Evolutionary conservation across 108 stramenopile species (phyloP), one percentile per base, ranked within the genome.

Genomic region (Nitzschia putrida): DNA sequence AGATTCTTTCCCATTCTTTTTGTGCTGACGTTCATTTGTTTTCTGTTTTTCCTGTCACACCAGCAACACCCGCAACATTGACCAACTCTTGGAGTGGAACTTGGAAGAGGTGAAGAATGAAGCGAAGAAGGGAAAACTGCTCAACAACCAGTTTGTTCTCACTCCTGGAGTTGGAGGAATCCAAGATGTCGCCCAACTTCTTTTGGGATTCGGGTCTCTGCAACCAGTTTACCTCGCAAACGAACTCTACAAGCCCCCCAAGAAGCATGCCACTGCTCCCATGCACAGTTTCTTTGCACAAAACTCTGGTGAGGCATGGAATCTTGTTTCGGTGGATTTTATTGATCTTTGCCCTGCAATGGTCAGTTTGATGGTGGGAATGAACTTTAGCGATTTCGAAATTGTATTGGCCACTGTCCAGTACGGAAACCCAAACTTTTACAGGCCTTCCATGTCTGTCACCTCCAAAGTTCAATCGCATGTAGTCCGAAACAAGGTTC

Each of bases 71-170:
- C 66, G 76, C 4, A 58, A 81, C 45, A 22, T 52, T n/a, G 52
- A 74, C 22, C 57, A 73, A n/a, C 34, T 84, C 24, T 41, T 81
- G 54, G 70, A 81, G 53, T 71, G 73, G 69, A 80, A 80, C 53
- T 53, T 78, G 44, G 66, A 78, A 11, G 77, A 81, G 63, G 71
- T 81, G 12, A 61, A 77, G 34, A 37, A 21, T 12, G 12, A 80
- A 53, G 52, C 69, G 12, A 64, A 70, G 38, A 56, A 61, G 23
- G 64, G 69, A 51, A 78, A 78, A 60, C 37, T 78, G 0, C 8
- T 73, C 47, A 80, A 80, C 45, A 80, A 80, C 40, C 80, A 81
- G 70, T 75, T 81, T 23, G 69, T 78, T 3, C 61, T 84, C 13
- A 84, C 83, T 41, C 83, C 83, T 1, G 80, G 80, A 23, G 74